A percentile compares a stretch with the other conserved stretches of the same genome.
phyloP scores from a whole-genome alignment of 306 rosid genomes.

The Vigna unguiculata region DNA sequence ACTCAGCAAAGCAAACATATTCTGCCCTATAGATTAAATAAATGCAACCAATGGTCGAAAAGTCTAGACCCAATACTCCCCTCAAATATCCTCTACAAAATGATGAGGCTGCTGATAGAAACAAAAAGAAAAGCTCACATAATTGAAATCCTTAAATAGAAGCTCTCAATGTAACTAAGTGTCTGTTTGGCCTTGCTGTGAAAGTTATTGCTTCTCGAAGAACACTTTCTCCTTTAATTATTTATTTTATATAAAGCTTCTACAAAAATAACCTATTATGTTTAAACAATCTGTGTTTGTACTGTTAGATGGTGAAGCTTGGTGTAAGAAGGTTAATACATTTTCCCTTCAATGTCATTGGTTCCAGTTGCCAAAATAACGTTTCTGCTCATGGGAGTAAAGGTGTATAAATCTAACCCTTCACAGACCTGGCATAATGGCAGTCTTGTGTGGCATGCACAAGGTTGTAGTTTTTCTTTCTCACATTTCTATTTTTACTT shows the following conservation, averaged over 20 bases:
- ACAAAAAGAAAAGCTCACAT: neutral
- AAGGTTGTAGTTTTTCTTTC: neutral
- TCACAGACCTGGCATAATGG: constrained; percentile 3
- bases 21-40: constrained; percentile 23
- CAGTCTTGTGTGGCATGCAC: neutral
- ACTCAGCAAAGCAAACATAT: constrained; percentile 15
- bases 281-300: neutral
- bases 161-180: neutral
- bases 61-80: constrained; percentile 25
- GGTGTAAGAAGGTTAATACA: neutral
- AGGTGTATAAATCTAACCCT: neutral
- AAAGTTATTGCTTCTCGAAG: neutral
- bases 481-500: constrained; percentile 14
- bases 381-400: neutral
- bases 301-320: neutral
- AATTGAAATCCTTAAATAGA: neutral
- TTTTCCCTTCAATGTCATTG: constrained; percentile 5
- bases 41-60: constrained; percentile 24
- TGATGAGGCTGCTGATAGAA: constrained; percentile 8
- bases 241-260: neutral
- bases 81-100: constrained; percentile 12
- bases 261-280: neutral
- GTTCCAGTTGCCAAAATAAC: constrained; percentile 16
- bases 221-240: neutral
- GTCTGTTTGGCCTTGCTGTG: neutral